phyloP scores from a whole-genome alignment of 306 rosid species.

The Trifolium fragiferum region DNA sequence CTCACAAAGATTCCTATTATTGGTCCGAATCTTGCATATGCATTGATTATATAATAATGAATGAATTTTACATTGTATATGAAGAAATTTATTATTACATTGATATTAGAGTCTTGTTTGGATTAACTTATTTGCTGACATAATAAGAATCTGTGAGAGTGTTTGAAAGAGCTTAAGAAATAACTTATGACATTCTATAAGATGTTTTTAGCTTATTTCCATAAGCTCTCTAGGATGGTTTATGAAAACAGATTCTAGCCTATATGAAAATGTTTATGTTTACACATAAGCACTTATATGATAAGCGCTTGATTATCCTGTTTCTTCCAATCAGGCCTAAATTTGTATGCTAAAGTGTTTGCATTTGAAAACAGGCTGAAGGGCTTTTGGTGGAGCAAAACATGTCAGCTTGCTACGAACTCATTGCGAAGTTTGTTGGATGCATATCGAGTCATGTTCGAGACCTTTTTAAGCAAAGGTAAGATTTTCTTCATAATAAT shows the following conservation, averaged over 20 bases:
- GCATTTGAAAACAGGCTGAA: constrained; percentile 63
- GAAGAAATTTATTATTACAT: not conserved
- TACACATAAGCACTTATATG: not conserved
- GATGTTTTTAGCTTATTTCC: not conserved
- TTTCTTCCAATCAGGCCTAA: not conserved
- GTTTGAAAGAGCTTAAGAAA: too few species aligned
- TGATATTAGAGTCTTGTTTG: too few species aligned
- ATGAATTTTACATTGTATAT: too few species aligned
- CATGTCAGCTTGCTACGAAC: constrained; percentile 61
- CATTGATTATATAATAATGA: not conserved
- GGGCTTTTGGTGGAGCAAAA: constrained; percentile 75
- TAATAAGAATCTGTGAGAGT: too few species aligned
- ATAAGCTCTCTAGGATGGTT: too few species aligned
- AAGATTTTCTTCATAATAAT: constrained; percentile 20
- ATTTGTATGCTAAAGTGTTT: constrained; percentile 12
- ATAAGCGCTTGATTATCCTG: too few species aligned
- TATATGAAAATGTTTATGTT: too few species aligned
- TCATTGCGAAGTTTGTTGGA: constrained; percentile 51
- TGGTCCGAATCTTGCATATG: constrained; percentile 14
- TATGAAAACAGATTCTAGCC: too few species aligned
- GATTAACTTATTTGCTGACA: too few species aligned
- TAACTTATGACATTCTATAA: not conserved
- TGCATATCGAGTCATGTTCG: constrained; percentile 52
- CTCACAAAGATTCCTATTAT: not conserved
- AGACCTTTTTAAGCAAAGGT: constrained; percentile 66